phyloP scores from a whole-genome alignment of 495 filamentous ascomycete species.

The Penicillium nucicola region DNA sequence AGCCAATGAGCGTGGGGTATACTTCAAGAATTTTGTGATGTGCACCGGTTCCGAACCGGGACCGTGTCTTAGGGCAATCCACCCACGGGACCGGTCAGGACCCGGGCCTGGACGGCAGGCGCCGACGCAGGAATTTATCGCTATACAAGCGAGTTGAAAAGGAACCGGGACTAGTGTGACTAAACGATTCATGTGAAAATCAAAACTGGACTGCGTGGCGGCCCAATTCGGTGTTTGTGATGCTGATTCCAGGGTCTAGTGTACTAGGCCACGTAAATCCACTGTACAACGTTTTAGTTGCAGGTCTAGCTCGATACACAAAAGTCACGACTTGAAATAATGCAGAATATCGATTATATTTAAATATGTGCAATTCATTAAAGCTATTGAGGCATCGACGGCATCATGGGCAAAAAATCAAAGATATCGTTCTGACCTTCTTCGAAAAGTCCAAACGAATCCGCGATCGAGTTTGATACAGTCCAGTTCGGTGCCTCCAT shows the following conservation, averaged over 20 bases:
- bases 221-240: slow-evolving; percentile 7
- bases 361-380: not conserved
- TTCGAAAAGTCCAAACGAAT: slow-evolving; percentile 45
- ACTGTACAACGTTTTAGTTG: too few species aligned
- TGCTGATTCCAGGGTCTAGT: not conserved
- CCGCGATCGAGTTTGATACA: slow-evolving; percentile 40
- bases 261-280: not conserved
- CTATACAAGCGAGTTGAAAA: not conserved
- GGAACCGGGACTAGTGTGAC: not conserved
- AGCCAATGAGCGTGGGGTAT: slow-evolving; percentile 19
- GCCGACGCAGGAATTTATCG: slow-evolving; percentile 11
- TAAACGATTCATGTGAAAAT: slow-evolving; percentile 12
- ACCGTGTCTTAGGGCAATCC: slow-evolving; percentile 21
- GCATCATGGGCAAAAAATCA: slow-evolving; percentile 43
- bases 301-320: too few species aligned
- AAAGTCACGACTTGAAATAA: too few species aligned
- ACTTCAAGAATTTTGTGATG: slow-evolving; percentile 13
- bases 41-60: slow-evolving; percentile 27
- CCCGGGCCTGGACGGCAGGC: slow-evolving; percentile 18
- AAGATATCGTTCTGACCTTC: slow-evolving; percentile 45
- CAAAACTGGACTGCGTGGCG: slow-evolving; percentile 3
- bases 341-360: not conserved
- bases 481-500: slow-evolving; percentile 44
- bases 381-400: slow-evolving; percentile 30
- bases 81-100: slow-evolving; percentile 23